Evolutionary conservation across 768 basidiomycete genomes (phyloP), one percentile per base, ranked within the genome.

Genomic region (Lentinula raphanica): DNA sequence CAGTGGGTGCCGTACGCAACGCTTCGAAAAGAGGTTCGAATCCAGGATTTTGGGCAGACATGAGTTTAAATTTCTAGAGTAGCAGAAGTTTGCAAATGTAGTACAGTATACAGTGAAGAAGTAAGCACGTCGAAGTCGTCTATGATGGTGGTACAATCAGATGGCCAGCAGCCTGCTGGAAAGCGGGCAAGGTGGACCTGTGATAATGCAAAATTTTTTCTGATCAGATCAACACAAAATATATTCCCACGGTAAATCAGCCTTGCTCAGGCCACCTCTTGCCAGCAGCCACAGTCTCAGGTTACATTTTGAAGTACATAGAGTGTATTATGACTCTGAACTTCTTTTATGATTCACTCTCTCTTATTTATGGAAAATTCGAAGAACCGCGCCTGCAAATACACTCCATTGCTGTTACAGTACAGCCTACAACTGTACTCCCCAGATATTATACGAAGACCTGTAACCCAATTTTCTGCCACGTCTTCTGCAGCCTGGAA

Each of bases 1-100:
- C 85, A 23, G 86, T 86, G 53, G 86, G 84, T 23, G 85, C 85
- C 15, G 76, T 69, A 59, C 76, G 77, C 51, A 86, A 71, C 36
- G 79, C 75, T 35, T 84, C 79, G 61, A 84, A 67, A 17, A 83
- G 69, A 58, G 77, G 70, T 28, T 74, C 65, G 58, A 86, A 80
- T 29, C 76, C 72, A 39, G 72, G 71, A 44, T 72, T 66, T 49
- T 75, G 66, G 62, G 75, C 59, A 67, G 76, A 72, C 72, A 78
- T 79, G 59, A 79, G 54, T 66, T 64, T 59, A 65, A 53, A 64
- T 58, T 54, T 29, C 46, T 7, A 19, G 57, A 62, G 58, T 53
- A 35, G 35, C 51, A 17, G 21, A 32, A 31, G 28, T 17, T 38
- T 28, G 40, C 32, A 49, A 36, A 8, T 28, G 46, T 57, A 57